Base-by-base conservation (phyloP, 208 protist species). In the Trypanosoma melophagium region DNA sequence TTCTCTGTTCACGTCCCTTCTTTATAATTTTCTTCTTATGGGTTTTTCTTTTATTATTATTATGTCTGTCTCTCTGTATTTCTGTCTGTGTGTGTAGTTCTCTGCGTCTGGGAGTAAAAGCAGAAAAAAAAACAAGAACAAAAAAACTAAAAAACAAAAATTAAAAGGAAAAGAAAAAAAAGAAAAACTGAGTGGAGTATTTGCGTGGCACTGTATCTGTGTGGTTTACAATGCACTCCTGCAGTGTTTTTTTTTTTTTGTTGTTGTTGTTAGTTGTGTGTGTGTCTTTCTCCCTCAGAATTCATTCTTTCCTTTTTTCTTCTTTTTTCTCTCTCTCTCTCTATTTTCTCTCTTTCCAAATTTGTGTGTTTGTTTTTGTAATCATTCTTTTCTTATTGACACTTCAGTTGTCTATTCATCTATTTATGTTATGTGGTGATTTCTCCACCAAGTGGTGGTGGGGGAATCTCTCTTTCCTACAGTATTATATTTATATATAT, bases 401-500 rank as follows among this genome's bases (percentile, higher is more conserved):
- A 22, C 45, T 47, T 66, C 24, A 63, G 54, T 49, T 44, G 12
- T 54, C 53, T 66, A 16, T 53, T 47, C 22, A 3, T 45, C 28
- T 35, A 21, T 21, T n/a, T 47, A n/a, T 60, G 56, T 41, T 44
- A 16, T 24, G 40, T 53, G 49, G 3, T 53, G 12, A 2, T 53
- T 0, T 21, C 22, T 0, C 49, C 4, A 10, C 2, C n/a, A n/a
- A n/a, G n/a, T 53, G 49, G n/a, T 14, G 19, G 0, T 21, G 19
- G 9, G 40, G 51, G 35, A 24, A 62, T 52, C 55, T 41, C 21
- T 7, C 41, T 24, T 49, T 62, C 66, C 56, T 54, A 17, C 60
- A 28, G 13, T 60, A 35, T 53, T 54, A 71, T 57, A 62, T 60
- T 64, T 49, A 70, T 66, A 58, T 17, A 2, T 47, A 19, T 17